Base-by-base conservation (phyloP, 2,329 filamentous ascomycete species). In the Exophiala spinifera region DNA sequence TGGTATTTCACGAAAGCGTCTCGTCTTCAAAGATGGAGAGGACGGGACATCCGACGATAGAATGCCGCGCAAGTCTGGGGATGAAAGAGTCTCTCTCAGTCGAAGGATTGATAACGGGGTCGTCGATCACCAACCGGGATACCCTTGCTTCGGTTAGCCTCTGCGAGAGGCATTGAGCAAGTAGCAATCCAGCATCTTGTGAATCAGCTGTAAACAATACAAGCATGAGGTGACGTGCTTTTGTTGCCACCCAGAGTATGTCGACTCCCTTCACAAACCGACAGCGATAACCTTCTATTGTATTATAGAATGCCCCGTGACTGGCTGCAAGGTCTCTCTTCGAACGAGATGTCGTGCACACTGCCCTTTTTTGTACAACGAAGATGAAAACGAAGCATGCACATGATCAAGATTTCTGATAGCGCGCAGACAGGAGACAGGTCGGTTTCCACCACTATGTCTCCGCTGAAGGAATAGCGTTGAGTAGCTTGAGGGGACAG, bases 81-180 rank as follows among this genome's bases (percentile, higher is more conserved):
- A 31, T 31, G 28, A 10, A 10, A 2, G 28, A 11, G 10, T 7
- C 10, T 31, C 28, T 7, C 7, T 31, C n/a, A n/a, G 28, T 31
- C 13, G 3, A 45, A 8, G 17, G 25, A 19, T 15, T 33, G 20
- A 50, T 21, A 42, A 50, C 8, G 21, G 25, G 23, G 31, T 33
- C 5, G 25, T 43, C 28, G 48, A 50, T 50, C 48, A 14, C 15
- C 23, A 17, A 33, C 39, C 44, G 37, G 47, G 39, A 49, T 49
- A 36, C 19, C 10, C 46, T 25, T 49, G 46, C 13, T 40, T 7
- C 10, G 28, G 8, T 10, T 31, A 31, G 28, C 28, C 4, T 31
- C 28, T 31, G 28, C 28, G 28, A 31, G 8, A 31, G 8, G 28
- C 7, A 10, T 11, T 10, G 28, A 31, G 28, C 28, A 11, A 31